A percentile compares a stretch with the other conserved stretches of the same genome.
Evolutionary conservation across 2,329 filamentous ascomycete species (phyloP).

Genomic region (Drechslerella stenobrocha): DNA sequence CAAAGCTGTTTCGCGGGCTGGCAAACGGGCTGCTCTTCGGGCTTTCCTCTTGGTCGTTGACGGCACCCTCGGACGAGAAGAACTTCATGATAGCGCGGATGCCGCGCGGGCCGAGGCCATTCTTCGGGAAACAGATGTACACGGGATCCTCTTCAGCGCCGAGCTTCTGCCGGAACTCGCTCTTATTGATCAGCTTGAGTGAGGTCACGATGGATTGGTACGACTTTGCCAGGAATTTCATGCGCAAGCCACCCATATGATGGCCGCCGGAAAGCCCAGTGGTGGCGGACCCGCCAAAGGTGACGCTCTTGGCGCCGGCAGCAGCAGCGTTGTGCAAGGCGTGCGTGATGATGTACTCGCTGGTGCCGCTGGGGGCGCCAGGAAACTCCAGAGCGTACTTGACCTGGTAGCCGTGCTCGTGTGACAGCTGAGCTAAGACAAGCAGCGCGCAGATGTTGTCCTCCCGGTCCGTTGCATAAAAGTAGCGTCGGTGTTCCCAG

Average conservation of each 20-base stretch:
- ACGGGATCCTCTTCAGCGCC: constrained; percentile 80
- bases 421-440: constrained; percentile 79
- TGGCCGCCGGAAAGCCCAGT: constrained; percentile 74
- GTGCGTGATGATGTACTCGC: constrained; percentile 78
- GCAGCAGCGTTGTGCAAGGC: constrained; percentile 67
- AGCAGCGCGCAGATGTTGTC: constrained; percentile 75
- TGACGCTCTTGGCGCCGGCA: constrained; percentile 68
- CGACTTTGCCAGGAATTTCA: constrained; percentile 77
- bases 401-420: constrained; percentile 84
- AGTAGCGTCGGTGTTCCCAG: constrained; percentile 78
- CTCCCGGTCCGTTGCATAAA: constrained; percentile 73
- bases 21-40: constrained; percentile 28
- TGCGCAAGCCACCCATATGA: constrained; percentile 76
- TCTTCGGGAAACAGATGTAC: constrained; percentile 86
- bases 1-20: constrained; percentile 40
- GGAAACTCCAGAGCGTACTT: constrained; percentile 97
- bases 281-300: constrained; percentile 83
- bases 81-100: constrained; percentile 86
- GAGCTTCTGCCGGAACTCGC: constrained; percentile 87
- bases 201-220: constrained; percentile 82
- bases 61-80: constrained; percentile 50
- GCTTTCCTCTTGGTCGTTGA: constrained; percentile 26
- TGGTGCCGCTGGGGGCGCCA: constrained; percentile 78
- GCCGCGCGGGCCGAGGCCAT: constrained; percentile 79
- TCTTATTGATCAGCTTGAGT: constrained; percentile 79